phyloP scores from a whole-genome alignment of 768 basidiomycete genomes.

The Leccinum disarticulatum region DNA sequence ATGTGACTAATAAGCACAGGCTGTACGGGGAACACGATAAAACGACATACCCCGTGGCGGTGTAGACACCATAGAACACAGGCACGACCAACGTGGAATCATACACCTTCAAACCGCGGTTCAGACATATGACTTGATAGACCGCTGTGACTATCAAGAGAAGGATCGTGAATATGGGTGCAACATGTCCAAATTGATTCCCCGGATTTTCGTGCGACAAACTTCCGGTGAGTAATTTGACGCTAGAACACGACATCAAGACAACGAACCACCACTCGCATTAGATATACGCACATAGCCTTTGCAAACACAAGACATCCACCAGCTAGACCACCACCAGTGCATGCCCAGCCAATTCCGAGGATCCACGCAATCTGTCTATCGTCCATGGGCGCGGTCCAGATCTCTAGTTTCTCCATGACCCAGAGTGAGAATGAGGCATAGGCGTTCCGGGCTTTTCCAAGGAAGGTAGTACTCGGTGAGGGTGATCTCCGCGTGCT shows the following conservation, averaged over 20 bases:
- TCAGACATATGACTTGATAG: constrained; percentile 87
- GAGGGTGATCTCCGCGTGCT: constrained; percentile 27
- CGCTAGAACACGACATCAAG: constrained; percentile 42
- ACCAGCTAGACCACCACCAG: constrained; percentile 88
- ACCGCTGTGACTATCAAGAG: constrained; percentile 70
- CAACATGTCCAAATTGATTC: constrained; percentile 83
- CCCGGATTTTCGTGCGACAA: constrained; percentile 79
- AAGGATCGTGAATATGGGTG: constrained; percentile 74
- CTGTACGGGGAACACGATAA: not conserved
- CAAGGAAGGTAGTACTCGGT: constrained; percentile 28
- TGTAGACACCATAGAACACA: constrained; percentile 92
- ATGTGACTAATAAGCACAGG: constrained; percentile 7
- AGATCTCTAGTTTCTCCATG: constrained; percentile 63
- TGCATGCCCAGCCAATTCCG: constrained; percentile 93
- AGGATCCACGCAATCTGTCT: constrained; percentile 86
- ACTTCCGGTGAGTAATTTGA: constrained; percentile 74
- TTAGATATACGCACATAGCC: constrained; percentile 28
- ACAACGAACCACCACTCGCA: not conserved
- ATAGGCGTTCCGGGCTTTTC: constrained; percentile 43
- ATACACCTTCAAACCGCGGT: constrained; percentile 86
- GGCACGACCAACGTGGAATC: constrained; percentile 92
- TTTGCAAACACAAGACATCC: constrained; percentile 85
- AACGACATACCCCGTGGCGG: constrained; percentile 68
- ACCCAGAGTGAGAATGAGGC: constrained; percentile 49
- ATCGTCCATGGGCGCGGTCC: constrained; percentile 81